Percentiles rank a stretch among this genome's conserved stretches.
These are phyloP conservation scores for Spiromastix sp. DNA, from an alignment of 2,329 filamentous ascomycete genomes.

Conservation along the genomic window DNA sequence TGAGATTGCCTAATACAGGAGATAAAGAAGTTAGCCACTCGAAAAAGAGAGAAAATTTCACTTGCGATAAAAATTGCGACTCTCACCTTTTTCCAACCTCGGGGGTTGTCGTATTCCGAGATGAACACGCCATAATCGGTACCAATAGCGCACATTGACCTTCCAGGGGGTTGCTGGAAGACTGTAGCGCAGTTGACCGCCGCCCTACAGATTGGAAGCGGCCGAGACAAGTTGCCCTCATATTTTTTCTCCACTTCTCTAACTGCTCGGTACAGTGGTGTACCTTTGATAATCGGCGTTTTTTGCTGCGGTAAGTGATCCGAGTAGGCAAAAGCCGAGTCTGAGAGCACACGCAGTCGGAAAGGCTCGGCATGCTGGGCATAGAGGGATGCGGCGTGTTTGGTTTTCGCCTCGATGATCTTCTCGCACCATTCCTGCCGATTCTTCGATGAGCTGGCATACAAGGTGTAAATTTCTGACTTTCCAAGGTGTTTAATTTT, in stretches of 20 bases:
- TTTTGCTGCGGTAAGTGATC: conserved; percentile 46
- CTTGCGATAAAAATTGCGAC: background rate
- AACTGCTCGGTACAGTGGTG: conserved; percentile 83
- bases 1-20: conserved; percentile 55
- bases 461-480: conserved; percentile 75
- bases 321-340: conserved; percentile 61
- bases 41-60: conserved; percentile 3
- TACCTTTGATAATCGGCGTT: conserved; percentile 74
- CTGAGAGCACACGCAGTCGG: conserved; percentile 79
- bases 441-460: conserved; percentile 64
- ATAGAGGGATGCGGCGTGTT: conserved; percentile 77
- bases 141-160: conserved; percentile 82
- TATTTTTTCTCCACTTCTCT: conserved; percentile 75
- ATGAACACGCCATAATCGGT: conserved; percentile 93
- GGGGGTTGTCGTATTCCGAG: conserved; percentile 76
- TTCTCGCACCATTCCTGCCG: conserved; percentile 85
- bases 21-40: conserved; percentile 21
- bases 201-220: conserved; percentile 71
- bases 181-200: conserved; percentile 87
- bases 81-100: conserved; percentile 80
- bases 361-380: conserved; percentile 95
- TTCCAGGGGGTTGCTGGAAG: conserved; percentile 71
- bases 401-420: conserved; percentile 89
- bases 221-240: conserved; percentile 48
- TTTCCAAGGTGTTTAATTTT: conserved; percentile 90